Evolutionary conservation across 2,329 filamentous ascomycete species (phyloP).

Genomic region (Fusarium sp.): DNA sequence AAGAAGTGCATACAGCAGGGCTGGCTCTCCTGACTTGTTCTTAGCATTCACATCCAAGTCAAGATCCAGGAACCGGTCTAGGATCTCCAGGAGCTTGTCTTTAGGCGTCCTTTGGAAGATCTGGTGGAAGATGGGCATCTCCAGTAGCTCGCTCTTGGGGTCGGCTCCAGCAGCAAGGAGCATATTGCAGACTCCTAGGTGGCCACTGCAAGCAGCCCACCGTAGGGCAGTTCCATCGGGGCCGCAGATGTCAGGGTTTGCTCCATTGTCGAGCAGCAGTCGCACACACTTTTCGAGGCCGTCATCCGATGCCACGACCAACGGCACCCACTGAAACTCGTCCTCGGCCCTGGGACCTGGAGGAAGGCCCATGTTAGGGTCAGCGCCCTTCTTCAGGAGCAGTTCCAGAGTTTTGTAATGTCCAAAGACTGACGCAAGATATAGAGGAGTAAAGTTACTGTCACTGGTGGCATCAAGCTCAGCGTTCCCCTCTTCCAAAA

Average conservation of each 20-base stretch:
- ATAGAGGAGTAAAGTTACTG: background rate
- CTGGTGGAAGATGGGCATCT: background rate
- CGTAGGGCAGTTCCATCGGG: background rate
- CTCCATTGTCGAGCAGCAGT: background rate
- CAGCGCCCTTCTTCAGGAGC: background rate
- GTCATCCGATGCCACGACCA: background rate
- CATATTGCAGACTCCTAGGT: background rate
- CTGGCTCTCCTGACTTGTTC: rapidly evolving
- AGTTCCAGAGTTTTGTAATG: background rate
- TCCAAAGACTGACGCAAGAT: background rate
- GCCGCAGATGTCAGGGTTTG: background rate
- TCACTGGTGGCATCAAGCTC: background rate
- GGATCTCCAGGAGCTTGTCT: background rate
- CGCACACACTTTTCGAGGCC: background rate
- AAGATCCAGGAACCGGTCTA: background rate
- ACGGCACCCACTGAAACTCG: background rate
- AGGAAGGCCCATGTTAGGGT: slow-evolving; percentile 2
- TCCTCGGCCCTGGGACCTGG: no score
- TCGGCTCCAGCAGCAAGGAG: background rate
- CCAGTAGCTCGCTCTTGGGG: background rate
- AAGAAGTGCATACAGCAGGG: background rate
- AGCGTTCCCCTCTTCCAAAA: background rate
- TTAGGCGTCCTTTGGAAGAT: background rate
- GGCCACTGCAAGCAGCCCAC: background rate
- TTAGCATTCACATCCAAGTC: slow-evolving; percentile 1